phyloP scores from a whole-genome alignment of 148 eudicot species.

The Simmondsia chinensis region DNA sequence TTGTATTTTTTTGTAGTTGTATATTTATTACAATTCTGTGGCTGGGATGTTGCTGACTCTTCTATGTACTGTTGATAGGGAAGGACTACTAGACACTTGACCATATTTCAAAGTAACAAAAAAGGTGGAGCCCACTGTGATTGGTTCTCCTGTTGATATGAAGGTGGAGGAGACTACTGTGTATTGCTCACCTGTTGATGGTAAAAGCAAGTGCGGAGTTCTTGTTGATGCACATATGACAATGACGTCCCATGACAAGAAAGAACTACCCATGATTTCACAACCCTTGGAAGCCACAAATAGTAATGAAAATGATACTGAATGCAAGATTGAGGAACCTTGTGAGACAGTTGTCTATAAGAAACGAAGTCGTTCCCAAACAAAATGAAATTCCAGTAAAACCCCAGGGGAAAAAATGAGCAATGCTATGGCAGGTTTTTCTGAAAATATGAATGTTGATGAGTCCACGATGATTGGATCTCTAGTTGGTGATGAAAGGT shows the following conservation, averaged over 20 bases:
- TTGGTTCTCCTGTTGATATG: too few species aligned
- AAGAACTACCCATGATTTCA: neutral
- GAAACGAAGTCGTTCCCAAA: conserved; percentile 20
- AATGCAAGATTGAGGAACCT: conserved; percentile 7
- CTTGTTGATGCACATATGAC: too few species aligned
- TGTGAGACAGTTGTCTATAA: conserved; percentile 17
- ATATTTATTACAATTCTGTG: too few species aligned
- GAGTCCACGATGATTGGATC: conserved; percentile 11
- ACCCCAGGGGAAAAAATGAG: conserved; percentile 7
- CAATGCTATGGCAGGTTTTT: conserved; percentile 13
- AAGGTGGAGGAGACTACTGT: too few species aligned
- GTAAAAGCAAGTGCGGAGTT: too few species aligned
- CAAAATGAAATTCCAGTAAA: conserved; percentile 8
- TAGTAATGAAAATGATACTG: neutral
- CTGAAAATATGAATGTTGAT: conserved; percentile 16
- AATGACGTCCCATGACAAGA: too few species aligned
- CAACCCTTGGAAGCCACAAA: neutral
- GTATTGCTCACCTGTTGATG: too few species aligned
- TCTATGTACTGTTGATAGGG: conserved; percentile 10
- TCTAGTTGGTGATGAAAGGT: conserved; percentile 15
- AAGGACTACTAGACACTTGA: neutral
- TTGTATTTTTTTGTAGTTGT: neutral
- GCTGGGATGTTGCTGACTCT: conserved; percentile 4
- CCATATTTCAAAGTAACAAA: too few species aligned
- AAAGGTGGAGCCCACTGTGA: too few species aligned